phyloP scores from a whole-genome alignment of 2,329 filamentous ascomycete genomes.

The Aspergillus latus region DNA sequence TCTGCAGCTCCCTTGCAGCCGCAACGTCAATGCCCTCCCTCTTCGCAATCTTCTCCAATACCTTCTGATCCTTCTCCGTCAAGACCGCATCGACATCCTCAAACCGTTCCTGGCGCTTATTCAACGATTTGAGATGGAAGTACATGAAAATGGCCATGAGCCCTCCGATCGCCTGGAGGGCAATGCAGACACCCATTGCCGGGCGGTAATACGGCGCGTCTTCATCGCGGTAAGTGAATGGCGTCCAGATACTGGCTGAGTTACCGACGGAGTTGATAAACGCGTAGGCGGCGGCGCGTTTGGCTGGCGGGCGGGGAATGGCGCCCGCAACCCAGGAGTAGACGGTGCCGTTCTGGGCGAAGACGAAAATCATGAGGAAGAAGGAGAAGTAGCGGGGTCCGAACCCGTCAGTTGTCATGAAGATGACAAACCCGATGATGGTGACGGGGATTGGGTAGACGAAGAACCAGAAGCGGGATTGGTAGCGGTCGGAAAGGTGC shows the following conservation, averaged over 20 bases:
- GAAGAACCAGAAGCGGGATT: constrained; percentile 55
- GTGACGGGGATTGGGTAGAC: constrained; percentile 53
- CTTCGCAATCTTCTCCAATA: constrained; percentile 52
- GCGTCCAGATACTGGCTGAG: constrained; percentile 54
- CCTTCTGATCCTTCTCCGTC: constrained; percentile 48
- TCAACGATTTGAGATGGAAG: constrained; percentile 46
- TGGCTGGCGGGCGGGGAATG: constrained; percentile 54
- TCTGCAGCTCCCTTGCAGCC: constrained; percentile 52
- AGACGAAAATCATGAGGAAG: constrained; percentile 58
- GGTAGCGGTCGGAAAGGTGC: constrained; percentile 45
- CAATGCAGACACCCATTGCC: constrained; percentile 46
- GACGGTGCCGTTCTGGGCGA: constrained; percentile 54
- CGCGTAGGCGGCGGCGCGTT: constrained; percentile 55
- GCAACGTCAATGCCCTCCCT: constrained; percentile 53
- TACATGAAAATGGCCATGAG: constrained; percentile 40
- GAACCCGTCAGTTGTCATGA: constrained; percentile 54
- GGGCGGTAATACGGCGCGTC: constrained; percentile 43
- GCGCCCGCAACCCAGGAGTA: constrained; percentile 53
- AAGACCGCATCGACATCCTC: constrained; percentile 51
- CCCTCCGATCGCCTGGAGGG: constrained; percentile 38
- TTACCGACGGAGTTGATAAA: constrained; percentile 59
- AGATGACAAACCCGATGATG: constrained; percentile 54
- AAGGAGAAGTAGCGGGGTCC: constrained; percentile 57
- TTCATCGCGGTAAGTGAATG: constrained; percentile 47
- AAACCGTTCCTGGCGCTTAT: constrained; percentile 51